phyloP scores from a whole-genome alignment of 176 grass and related monocot genomes.

The Pharus latifolius region DNA sequence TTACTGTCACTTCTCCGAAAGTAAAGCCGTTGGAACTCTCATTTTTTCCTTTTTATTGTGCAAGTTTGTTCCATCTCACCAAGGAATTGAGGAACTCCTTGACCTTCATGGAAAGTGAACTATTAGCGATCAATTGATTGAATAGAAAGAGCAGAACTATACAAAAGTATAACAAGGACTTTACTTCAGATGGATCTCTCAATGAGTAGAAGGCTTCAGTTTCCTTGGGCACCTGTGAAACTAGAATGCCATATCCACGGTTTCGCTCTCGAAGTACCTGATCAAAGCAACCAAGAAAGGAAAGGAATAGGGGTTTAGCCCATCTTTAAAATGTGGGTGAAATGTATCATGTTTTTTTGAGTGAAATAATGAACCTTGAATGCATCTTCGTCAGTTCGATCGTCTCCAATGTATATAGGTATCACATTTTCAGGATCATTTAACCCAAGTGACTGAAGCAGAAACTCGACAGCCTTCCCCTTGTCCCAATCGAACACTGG shows the following conservation, averaged over 20 bases:
- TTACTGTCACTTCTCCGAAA: not conserved
- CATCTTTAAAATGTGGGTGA: not conserved
- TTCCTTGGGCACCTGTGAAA: conserved; percentile 66
- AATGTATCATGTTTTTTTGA: not conserved
- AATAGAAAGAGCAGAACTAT: not conserved
- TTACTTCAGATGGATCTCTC: conserved; percentile 84
- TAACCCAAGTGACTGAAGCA: conserved; percentile 65
- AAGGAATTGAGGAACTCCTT: conserved; percentile 66
- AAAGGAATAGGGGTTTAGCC: not conserved
- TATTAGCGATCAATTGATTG: not conserved
- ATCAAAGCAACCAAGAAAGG: not conserved
- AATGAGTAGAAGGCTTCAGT: conserved; percentile 80
- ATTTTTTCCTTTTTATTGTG: not conserved
- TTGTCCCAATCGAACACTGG: conserved; percentile 95
- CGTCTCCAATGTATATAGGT: conserved; percentile 92
- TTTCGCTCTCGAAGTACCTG: conserved; percentile 58
- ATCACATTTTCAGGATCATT: conserved; percentile 45
- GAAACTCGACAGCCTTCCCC: conserved; percentile 84
- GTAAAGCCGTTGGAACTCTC: not conserved
- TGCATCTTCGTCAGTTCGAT: conserved; percentile 88
- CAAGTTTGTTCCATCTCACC: conserved; percentile 64
- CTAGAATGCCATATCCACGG: conserved; percentile 67
- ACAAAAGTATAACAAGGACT: not conserved
- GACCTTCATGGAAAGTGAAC: conserved; percentile 30
- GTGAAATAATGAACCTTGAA: conserved; percentile 57